These are phyloP conservation scores for Telfairia occidentalis DNA, from an alignment of 331 rosid genomes.

Conservation along the genomic window DNA sequence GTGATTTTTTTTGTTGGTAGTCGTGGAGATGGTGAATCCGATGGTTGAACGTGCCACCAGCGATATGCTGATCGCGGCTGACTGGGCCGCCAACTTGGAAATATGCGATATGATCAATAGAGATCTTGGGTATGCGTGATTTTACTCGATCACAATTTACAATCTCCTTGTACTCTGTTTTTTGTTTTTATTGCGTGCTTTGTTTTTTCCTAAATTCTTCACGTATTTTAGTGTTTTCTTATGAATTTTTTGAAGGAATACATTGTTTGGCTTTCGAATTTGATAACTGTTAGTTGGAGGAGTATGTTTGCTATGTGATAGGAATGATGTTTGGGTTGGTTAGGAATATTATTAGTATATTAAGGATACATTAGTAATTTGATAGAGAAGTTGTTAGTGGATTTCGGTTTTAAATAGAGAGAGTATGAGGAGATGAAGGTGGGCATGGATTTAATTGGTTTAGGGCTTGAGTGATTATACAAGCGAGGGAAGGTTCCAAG, in stretches of 20 bases:
- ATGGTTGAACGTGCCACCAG: constrained; percentile 90
- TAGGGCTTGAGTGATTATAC: too few species aligned
- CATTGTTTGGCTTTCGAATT: not conserved
- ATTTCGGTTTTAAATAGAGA: too few species aligned
- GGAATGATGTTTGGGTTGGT: too few species aligned
- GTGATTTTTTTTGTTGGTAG: not conserved
- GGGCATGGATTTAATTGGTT: too few species aligned
- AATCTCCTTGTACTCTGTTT: not conserved
- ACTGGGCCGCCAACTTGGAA: constrained; percentile 89
- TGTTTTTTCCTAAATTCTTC: not conserved
- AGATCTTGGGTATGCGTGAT: constrained; percentile 59
- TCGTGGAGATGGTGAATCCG: constrained; percentile 58
- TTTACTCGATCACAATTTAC: constrained; percentile 18
- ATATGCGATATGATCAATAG: constrained; percentile 79
- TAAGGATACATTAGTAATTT: too few species aligned
- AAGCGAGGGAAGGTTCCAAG: too few species aligned
- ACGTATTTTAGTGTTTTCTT: not conserved
- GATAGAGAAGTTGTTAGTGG: too few species aligned
- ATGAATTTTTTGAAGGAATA: not conserved
- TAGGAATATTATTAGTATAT: too few species aligned
- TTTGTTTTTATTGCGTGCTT: not conserved
- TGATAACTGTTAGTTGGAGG: not conserved
- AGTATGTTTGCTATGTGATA: not conserved
- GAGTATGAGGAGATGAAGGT: too few species aligned
- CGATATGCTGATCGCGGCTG: constrained; percentile 77